phyloP scores from a whole-genome alignment of 108 stramenopile genomes.

The Cyclotella kingstonii region DNA sequence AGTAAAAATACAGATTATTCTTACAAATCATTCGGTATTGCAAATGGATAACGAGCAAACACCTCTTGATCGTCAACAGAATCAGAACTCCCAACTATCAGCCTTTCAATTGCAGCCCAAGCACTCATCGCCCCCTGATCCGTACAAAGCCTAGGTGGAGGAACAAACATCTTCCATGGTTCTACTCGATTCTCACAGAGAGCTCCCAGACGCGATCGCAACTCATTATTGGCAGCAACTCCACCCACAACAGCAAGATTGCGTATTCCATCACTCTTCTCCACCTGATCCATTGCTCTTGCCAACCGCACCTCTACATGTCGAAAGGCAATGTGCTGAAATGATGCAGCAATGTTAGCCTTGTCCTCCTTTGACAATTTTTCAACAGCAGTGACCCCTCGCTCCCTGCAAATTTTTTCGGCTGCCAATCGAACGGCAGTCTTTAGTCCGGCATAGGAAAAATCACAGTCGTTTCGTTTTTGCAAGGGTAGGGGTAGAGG shows the following conservation, averaged over 20 bases:
- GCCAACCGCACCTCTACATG: slow-evolving; percentile 90
- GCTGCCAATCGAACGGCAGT: slow-evolving; percentile 78
- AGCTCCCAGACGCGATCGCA: slow-evolving; percentile 69
- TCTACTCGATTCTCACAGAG: slow-evolving; percentile 48
- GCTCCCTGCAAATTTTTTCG: slow-evolving; percentile 55
- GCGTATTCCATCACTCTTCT: slow-evolving; percentile 54
- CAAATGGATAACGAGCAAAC: slow-evolving; percentile 85
- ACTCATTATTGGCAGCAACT: slow-evolving; percentile 93
- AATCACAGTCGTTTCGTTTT: slow-evolving; percentile 89
- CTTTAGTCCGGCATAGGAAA: slow-evolving; percentile 95
- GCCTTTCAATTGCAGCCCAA: slow-evolving; percentile 93
- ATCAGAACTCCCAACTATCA: slow-evolving; percentile 82
- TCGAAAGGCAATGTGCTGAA: slow-evolving; percentile 89
- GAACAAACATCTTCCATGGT: slow-evolving; percentile 85
- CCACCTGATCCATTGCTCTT: slow-evolving; percentile 68
- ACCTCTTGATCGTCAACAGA: slow-evolving; percentile 72
- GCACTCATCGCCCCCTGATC: slow-evolving; percentile 97
- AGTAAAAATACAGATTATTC: too few relatives aligned
- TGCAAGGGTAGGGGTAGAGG: slow-evolving; percentile 84
- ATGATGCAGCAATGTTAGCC: slow-evolving; percentile 89
- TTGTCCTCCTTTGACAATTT: slow-evolving; percentile 58
- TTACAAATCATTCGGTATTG: slow-evolving; percentile 16
- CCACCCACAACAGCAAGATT: slow-evolving; percentile 96
- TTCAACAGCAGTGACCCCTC: slow-evolving; percentile 49
- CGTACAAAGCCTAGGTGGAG: slow-evolving; percentile 92